Percentiles rank a stretch among this genome's conserved stretches.
Evolutionary conservation across 371 early-diverging fungal genomes (phyloP).

Genomic region (Mortierella sp.): DNA sequence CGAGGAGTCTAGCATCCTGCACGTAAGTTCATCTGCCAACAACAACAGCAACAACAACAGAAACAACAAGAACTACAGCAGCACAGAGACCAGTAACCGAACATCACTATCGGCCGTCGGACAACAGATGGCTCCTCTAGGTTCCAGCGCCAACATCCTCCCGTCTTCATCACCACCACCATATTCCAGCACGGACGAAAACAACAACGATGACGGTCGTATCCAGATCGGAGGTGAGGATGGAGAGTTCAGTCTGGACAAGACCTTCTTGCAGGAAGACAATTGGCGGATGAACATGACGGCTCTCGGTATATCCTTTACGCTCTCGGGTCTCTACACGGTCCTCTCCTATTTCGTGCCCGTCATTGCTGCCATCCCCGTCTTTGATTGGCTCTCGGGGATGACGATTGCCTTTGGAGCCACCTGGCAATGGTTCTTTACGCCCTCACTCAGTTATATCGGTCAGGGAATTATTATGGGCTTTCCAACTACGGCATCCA

Average conservation of each 20-base stretch:
- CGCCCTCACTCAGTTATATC: slow-evolving; percentile 83
- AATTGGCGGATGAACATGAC: slow-evolving; percentile 74
- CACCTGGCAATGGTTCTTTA: slow-evolving; percentile 84
- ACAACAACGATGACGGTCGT: background rate
- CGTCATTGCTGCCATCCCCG: slow-evolving; percentile 68
- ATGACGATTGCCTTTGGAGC: slow-evolving; percentile 31
- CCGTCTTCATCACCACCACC: background rate
- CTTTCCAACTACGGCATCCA: slow-evolving; percentile 79
- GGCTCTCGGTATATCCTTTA: slow-evolving; percentile 70
- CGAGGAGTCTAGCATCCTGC: slow-evolving; percentile 1
- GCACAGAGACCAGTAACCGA: slow-evolving; percentile 4
- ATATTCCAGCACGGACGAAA: background rate
- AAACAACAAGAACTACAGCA: slow-evolving; percentile 8
- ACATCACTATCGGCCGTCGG: background rate
- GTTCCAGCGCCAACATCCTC: background rate
- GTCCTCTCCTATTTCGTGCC: slow-evolving; percentile 78
- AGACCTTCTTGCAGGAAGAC: slow-evolving; percentile 62
- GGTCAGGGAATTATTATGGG: slow-evolving; percentile 93
- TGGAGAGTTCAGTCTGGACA: slow-evolving; percentile 50
- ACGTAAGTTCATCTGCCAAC: slow-evolving; percentile 4
- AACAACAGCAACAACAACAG: background rate
- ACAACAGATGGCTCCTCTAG: slow-evolving; percentile 7
- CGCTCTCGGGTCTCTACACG: slow-evolving; percentile 76
- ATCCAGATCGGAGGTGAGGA: slow-evolving; percentile 46
- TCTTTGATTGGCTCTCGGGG: slow-evolving; percentile 75